Percentiles rank a stretch among this genome's conserved stretches.
These are phyloP conservation scores for Brasenia schreberi DNA, from an alignment of 164 flowering plant genomes.

Conservation along the genomic window DNA sequence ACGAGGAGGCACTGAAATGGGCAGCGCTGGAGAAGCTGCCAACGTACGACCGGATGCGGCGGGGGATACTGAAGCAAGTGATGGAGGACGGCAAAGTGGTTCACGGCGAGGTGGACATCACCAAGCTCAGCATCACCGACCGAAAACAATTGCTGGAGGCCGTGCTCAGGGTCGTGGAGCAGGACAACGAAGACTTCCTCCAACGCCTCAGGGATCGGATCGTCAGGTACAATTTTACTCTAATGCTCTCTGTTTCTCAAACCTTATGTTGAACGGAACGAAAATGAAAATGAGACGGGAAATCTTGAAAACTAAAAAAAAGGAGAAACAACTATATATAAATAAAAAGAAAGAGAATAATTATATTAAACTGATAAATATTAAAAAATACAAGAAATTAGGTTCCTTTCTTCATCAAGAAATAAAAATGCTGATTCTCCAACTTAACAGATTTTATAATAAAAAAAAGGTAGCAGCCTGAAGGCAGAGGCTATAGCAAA, in stretches of 20 bases:
- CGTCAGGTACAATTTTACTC: constrained; percentile 25
- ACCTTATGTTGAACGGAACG: not conserved
- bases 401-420: too few relatives aligned
- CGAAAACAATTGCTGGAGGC: constrained; percentile 36
- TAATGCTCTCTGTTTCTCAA: not conserved
- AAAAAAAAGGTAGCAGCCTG: too few relatives aligned
- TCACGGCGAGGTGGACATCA: constrained; percentile 35
- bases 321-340: too few relatives aligned
- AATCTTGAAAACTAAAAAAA: too few relatives aligned
- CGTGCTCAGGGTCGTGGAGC: constrained; percentile 33
- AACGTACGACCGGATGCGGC: constrained; percentile 40
- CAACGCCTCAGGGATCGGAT: constrained; percentile 26
- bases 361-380: too few relatives aligned
- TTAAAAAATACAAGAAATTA: too few relatives aligned
- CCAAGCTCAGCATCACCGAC: constrained; percentile 28
- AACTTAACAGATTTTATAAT: too few relatives aligned
- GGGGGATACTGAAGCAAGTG: constrained; percentile 29
- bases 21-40: constrained; percentile 73
- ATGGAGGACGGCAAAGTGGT: constrained; percentile 26
- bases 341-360: too few relatives aligned
- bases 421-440: too few relatives aligned
- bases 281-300: not conserved
- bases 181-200: constrained; percentile 41
- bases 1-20: constrained; percentile 59
- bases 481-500: too few relatives aligned